phyloP scores from a whole-genome alignment of 176 grass and related monocot species.

The Phoenix dactylifera region DNA sequence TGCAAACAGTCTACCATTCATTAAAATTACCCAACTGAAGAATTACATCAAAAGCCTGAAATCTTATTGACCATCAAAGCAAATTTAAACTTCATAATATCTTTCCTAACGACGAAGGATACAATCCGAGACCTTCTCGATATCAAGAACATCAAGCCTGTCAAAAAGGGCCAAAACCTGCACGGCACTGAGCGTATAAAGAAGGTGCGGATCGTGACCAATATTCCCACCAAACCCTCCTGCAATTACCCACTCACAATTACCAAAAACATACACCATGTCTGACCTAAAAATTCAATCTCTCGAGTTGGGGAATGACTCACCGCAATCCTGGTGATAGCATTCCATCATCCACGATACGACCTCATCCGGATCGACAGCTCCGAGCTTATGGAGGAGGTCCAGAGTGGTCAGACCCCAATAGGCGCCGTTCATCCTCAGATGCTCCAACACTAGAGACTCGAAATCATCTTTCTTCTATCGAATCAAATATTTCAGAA shows the following conservation, averaged over 20 bases:
- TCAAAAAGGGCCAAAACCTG: conserved; percentile 80
- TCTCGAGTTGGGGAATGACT: background rate
- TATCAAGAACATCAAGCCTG: conserved; percentile 52
- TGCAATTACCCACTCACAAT: conserved; percentile 25
- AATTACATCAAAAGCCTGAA: too few species aligned
- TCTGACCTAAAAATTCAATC: background rate
- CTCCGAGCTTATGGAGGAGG: conserved; percentile 60
- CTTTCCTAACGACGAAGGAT: conserved; percentile 36
- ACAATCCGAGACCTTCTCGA: conserved; percentile 77
- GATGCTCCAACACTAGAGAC: conserved; percentile 76
- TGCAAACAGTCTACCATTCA: too few species aligned
- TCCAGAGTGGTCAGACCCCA: conserved; percentile 90
- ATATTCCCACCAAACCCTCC: conserved; percentile 89
- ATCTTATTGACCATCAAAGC: too few species aligned
- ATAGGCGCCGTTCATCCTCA: conserved; percentile 75
- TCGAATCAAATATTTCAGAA: background rate
- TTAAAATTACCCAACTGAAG: too few species aligned
- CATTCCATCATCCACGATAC: conserved; percentile 74
- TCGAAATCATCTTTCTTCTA: conserved; percentile 84
- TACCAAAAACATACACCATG: background rate
- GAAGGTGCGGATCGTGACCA: conserved; percentile 66
- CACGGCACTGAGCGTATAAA: conserved; percentile 68
- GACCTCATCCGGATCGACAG: conserved; percentile 59
- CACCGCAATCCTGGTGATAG: conserved; percentile 69
- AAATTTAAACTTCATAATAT: background rate